Base-by-base conservation (phyloP, 305 asterid genomes). In the Fraxinus nigra region DNA sequence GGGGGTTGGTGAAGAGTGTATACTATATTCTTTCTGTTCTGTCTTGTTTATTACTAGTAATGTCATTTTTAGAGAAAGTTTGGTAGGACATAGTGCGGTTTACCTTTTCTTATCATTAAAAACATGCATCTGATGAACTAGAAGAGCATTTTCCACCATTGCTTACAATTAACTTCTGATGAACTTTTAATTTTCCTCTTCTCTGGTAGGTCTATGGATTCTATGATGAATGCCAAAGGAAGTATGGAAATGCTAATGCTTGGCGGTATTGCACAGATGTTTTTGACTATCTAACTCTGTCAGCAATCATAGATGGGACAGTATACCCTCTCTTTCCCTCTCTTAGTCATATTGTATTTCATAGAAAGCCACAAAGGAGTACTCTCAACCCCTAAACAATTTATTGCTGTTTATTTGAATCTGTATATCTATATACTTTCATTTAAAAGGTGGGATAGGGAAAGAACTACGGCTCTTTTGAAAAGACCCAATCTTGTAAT, bases 241-340 rank as follows among this genome's bases (percentile, higher is more conserved):
- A 96, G 88, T 94, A 96, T 79, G 99, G 99, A 76, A 96, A 94
- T 86, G 98, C 99, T 70, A 96, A 96, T 85, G 98, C 98, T 77
- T 96, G 99, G 99, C 92, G 98, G 40, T 94, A 96, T 83, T 96
- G 99, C 94, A 94, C 99, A 1, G 99, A 96, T 87, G 99, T 96
- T 73, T 96, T 96, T 87, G 99, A 96, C 91, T 96, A 92, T 88
- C 89, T 96, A 76, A 96, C 98, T 40, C 85, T 96, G 72, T 96
- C 99, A 38, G 99, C 99, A 78, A 96, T 94, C 69, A 93, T 96
- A 54, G 98, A 96, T 83, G 98, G 98, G 84, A 93, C 98, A 79
- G 99, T 96, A 89, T 84, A 93, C 76, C 77, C 56, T 70, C 70
- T 81, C 69, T 80, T 35, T 69, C 86, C 61, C 81, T 82, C 40